phyloP scores from a whole-genome alignment of 129 eudicot species.

The Chrysanthemum makinoi region DNA sequence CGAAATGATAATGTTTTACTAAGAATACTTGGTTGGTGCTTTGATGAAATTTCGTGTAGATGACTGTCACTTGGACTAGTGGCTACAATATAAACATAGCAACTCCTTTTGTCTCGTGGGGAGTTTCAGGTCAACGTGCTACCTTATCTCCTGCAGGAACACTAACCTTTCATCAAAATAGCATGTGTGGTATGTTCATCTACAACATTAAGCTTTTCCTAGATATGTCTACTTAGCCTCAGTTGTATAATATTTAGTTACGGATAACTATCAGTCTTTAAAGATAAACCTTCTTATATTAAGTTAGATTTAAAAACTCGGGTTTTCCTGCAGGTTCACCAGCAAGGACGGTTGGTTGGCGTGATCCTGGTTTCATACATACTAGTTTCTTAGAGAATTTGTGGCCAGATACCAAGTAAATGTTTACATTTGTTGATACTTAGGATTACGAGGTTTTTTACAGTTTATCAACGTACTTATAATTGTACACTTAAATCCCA shows the following conservation, averaged over 20 bases:
- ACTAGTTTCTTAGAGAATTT: conserved; percentile 74
- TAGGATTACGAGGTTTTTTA: not conserved
- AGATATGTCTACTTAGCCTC: not conserved
- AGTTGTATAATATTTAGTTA: not conserved
- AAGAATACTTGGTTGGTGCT: not conserved
- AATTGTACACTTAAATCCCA: conserved; percentile 21
- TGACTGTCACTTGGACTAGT: conserved; percentile 95
- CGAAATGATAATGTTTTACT: not conserved
- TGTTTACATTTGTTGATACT: not conserved
- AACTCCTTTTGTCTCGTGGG: conserved; percentile 69
- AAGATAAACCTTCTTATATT: too few relatives aligned
- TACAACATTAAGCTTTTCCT: conserved; percentile 4
- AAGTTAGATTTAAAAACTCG: not conserved
- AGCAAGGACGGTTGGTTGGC: conserved; percentile 94
- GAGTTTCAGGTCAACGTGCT: conserved; percentile 34
- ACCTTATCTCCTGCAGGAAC: conserved; percentile 73
- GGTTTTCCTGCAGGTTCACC: conserved; percentile 54
- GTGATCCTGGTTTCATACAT: conserved; percentile 89
- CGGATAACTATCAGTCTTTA: not conserved
- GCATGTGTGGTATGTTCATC: conserved; percentile 72
- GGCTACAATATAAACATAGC: conserved; percentile 81
- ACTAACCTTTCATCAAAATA: conserved; percentile 52
- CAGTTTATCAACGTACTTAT: not conserved
- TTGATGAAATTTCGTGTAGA: conserved; percentile 36
- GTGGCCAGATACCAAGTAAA: conserved; percentile 76